Base-by-base conservation (phyloP, 2,329 filamentous ascomycete species). In the Diaporthe aspalathi region DNA sequence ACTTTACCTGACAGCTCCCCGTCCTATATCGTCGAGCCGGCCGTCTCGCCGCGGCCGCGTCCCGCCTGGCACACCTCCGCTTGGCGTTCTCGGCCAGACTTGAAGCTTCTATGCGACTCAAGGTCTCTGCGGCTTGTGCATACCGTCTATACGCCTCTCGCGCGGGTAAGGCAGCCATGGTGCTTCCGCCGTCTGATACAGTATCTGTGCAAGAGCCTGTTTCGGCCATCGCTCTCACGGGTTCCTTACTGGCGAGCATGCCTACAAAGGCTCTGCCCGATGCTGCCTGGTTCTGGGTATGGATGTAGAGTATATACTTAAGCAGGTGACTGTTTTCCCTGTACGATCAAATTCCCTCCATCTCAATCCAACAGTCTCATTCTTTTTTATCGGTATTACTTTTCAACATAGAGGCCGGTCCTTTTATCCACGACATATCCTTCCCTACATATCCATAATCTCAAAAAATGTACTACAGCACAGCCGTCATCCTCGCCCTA, bases 301-400 rank as follows among this genome's bases (percentile, higher is more conserved):
- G 29, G 11, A 50, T 11, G 60, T 47, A 47, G 45, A 38, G 45
- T 20, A 38, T 38, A 32, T 65, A 65, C 60, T 65, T 65, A 65
- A 65, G 29, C 20, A 50, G 60, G 14, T 6, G 29, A 27, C 43
- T 38, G 14, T n/a, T 38, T 5, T 12, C 14, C 24, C 24, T 38
- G n/a, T 14, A 24, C 8, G 17, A 22, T 47, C 40, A 24, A 27
- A 45, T 65, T 32, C 22, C 60, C 35, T 29, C 8, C 60, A 65
- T 65, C 60, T 35, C 29, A 22, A 65, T 6, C n/a, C 60, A 65
- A 38, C 60, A 65, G 60, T 65, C 45, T 65, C 60, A 16, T 65
- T 50, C 45, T 35, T 17, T n/a, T 50, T 45, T 22, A 65, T 50
- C 60, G 20, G 27, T 65, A 65, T 27, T 63, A 63, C n/a, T 50